These are phyloP conservation scores for Mortierella sp. DNA, from an alignment of 371 early-diverging fungal genomes.

Conservation along the genomic window DNA sequence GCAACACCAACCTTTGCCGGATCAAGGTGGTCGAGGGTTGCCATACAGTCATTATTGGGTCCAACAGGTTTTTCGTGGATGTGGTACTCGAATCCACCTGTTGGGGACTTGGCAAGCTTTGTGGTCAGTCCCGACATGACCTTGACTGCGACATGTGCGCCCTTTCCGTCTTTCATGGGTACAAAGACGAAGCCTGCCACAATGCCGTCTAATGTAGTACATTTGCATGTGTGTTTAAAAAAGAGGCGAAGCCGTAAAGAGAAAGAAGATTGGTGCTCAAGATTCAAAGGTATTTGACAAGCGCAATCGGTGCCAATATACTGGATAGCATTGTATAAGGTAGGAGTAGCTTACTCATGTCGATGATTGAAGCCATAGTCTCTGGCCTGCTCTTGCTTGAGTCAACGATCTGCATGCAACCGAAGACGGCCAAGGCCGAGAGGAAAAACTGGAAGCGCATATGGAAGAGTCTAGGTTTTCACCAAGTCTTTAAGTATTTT, in stretches of 20 bases:
- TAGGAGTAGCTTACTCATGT: neutral
- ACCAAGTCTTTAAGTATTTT: too few relatives aligned
- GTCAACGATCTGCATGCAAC: too few relatives aligned
- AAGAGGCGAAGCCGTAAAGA: neutral
- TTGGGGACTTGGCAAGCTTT: constrained; percentile 12
- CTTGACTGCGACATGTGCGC: constrained; percentile 24
- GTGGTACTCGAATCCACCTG: constrained; percentile 37
- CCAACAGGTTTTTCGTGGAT: constrained; percentile 39
- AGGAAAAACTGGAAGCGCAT: neutral
- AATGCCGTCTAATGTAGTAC: constrained; percentile 18
- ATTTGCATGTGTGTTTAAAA: neutral
- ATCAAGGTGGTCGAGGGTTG: constrained; percentile 34
- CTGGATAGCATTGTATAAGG: neutral
- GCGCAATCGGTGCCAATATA: neutral
- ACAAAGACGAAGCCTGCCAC: constrained; percentile 22
- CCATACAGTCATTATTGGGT: constrained; percentile 26
- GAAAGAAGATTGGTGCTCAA: too few relatives aligned
- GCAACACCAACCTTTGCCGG: constrained; percentile 25
- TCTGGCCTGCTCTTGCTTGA: too few relatives aligned
- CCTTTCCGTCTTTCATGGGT: constrained; percentile 7
- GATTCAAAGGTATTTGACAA: too few relatives aligned
- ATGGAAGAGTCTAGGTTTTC: neutral
- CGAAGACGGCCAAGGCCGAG: neutral
- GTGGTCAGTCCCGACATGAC: constrained; percentile 20
- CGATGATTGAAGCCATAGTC: too few relatives aligned